Evolutionary conservation across 2,329 filamentous ascomycete species (phyloP).

Genomic region (Ascochyta pisi): DNA sequence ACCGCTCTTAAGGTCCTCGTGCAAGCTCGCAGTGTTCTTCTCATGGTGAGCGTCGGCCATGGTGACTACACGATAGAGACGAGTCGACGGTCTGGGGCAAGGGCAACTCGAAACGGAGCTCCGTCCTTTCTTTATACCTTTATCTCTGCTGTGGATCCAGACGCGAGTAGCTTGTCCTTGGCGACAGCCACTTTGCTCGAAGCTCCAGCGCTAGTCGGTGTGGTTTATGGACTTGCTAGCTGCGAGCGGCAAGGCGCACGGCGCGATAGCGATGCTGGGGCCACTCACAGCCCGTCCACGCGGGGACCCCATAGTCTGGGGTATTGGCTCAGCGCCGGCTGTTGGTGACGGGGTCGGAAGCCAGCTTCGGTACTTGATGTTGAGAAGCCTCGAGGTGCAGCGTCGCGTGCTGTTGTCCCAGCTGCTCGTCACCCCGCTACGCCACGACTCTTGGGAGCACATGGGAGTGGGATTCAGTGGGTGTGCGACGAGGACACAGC

Average conservation of each 20-base stretch:
- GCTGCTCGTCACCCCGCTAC: slow-evolving; percentile 18
- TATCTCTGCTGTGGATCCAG: slow-evolving; percentile 1
- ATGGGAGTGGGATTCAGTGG: not conserved
- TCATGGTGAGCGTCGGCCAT: slow-evolving; percentile 16
- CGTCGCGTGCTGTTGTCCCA: not conserved
- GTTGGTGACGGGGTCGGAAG: slow-evolving; percentile 13
- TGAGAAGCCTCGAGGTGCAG: not conserved
- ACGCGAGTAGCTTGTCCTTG: slow-evolving; percentile 6
- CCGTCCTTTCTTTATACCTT: slow-evolving; percentile 14
- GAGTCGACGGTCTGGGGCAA: not conserved
- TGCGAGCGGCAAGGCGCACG: not conserved
- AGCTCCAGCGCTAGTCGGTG: not conserved
- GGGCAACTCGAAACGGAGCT: slow-evolving; percentile 13
- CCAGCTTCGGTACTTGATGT: slow-evolving; percentile 18
- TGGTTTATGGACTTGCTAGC: not conserved
- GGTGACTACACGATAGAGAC: not conserved
- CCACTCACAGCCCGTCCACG: slow-evolving; percentile 2
- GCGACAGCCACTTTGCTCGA: not conserved
- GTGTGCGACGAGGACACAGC: not conserved
- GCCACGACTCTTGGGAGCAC: slow-evolving; percentile 8
- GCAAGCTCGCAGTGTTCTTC: slow-evolving; percentile 29
- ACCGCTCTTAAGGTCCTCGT: slow-evolving; percentile 38
- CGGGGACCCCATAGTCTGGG: slow-evolving; percentile 6
- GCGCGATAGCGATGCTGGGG: not conserved
- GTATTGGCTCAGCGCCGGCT: slow-evolving; percentile 13